Conservation (phyloP, 1,284 basidiomycete genomes). For the Leucoagaricus sp. region DNA sequence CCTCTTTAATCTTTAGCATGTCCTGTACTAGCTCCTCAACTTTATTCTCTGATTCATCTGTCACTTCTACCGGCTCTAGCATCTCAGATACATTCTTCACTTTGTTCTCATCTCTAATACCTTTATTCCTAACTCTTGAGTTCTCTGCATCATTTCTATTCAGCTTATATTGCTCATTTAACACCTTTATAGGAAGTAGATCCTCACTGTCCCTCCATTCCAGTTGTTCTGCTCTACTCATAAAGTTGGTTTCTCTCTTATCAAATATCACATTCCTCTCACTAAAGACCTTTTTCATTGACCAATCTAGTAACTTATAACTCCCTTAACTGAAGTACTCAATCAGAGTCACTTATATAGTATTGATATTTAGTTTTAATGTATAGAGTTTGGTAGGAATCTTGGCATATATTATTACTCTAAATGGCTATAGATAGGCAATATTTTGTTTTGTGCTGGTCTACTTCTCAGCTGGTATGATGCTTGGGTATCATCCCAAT, state of each 20-base stretch:
- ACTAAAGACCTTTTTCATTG: constrained; percentile 9
- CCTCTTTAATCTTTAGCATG: not conserved
- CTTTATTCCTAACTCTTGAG: not conserved
- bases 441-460: constrained; percentile 23
- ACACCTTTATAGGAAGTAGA: not conserved
- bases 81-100: not conserved
- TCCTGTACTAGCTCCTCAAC: not conserved
- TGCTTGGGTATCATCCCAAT: not conserved
- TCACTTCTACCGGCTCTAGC: not conserved
- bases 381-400: constrained; percentile 21
- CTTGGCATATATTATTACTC: constrained; percentile 23
- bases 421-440: constrained; percentile 22
- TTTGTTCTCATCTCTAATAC: no score
- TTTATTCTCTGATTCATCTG: no score
- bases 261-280: constrained; percentile 28
- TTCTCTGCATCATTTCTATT: no score
- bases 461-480: not conserved
- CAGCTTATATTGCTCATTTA: not conserved
- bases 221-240: not conserved
- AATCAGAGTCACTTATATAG: constrained; percentile 22
- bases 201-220: not conserved
- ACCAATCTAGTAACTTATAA: constrained; percentile 22
- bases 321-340: constrained; percentile 23
- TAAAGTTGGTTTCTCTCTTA: constrained; percentile 17
- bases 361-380: constrained; percentile 24